Conservation (phyloP, 371 early-diverging fungal genomes). For the Mycotypha africana region DNA sequence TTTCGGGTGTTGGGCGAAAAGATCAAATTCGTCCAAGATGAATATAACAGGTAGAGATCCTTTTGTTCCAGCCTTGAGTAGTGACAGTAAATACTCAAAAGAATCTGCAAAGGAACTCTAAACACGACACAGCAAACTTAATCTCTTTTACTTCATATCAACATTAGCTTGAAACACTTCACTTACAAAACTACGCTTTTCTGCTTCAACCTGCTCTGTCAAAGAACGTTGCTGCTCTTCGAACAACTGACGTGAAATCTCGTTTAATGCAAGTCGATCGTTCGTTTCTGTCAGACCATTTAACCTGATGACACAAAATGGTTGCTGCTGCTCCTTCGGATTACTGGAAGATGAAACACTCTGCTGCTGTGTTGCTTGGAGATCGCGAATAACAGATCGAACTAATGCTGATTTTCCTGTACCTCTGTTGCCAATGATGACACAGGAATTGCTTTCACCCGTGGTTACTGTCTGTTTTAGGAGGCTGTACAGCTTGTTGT, state of each 20-base stretch:
- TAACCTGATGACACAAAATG: conserved; percentile 67
- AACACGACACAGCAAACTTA: neutral
- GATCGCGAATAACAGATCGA: conserved; percentile 33
- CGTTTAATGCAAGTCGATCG: conserved; percentile 75
- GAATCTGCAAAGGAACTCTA: conserved; percentile 65
- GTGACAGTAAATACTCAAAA: conserved; percentile 53
- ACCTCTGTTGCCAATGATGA: conserved; percentile 72
- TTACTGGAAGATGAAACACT: too few relatives aligned
- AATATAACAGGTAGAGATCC: conserved; percentile 70
- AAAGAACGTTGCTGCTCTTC: conserved; percentile 25
- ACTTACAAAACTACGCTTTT: conserved; percentile 24
- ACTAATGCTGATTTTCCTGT: conserved; percentile 61
- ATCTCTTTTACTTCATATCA: neutral
- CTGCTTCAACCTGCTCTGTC: conserved; percentile 5
- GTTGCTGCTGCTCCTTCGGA: conserved; percentile 10
- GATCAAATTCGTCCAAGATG: conserved; percentile 86
- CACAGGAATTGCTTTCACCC: conserved; percentile 75
- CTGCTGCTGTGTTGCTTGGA: conserved; percentile 13
- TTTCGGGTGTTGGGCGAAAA: conserved; percentile 84
- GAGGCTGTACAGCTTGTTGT: conserved; percentile 47
- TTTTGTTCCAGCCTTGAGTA: conserved; percentile 55
- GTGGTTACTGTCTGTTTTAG: conserved; percentile 53
- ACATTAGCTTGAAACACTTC: too few relatives aligned
- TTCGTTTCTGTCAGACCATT: conserved; percentile 81
- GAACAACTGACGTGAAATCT: conserved; percentile 76